Evolutionary conservation across 306 rosid genomes (phyloP).

Genomic region (Senna tora): DNA sequence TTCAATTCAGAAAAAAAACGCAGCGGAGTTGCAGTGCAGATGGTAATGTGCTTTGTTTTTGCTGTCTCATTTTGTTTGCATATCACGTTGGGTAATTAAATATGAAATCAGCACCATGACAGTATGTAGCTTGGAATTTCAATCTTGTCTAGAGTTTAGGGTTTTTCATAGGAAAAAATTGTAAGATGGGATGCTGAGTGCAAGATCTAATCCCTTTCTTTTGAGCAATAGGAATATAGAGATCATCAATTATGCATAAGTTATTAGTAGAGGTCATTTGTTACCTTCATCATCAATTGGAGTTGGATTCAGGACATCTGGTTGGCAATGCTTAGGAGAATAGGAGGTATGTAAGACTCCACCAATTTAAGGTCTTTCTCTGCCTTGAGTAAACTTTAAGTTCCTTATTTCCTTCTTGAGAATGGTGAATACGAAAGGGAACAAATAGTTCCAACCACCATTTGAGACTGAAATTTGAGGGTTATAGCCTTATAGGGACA

Average conservation of each 20-base stretch:
- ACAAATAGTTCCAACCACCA: no score
- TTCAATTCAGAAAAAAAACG: constrained; percentile 88
- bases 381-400: no score
- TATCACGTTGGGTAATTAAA: constrained; percentile 2
- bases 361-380: no score
- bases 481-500: no score
- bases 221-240: background rate
- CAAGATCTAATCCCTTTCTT: background rate
- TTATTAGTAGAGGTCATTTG: background rate
- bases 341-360: no score
- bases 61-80: background rate
- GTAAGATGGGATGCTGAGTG: background rate
- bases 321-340: background rate
- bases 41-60: constrained; percentile 45
- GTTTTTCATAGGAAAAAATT: no score
- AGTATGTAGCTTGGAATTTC: no score
- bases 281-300: background rate
- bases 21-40: constrained; percentile 70
- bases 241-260: background rate
- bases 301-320: background rate
- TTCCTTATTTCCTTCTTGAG: no score
- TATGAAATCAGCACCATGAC: background rate
- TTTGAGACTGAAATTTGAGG: no score
- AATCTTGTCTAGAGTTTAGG: no score
- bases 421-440: no score